A percentile compares a stretch with the other conserved stretches of the same genome.
These are phyloP conservation scores for Pichia pseudocactophila DNA, from an alignment of 805 yeast species.

Conservation along the genomic window DNA sequence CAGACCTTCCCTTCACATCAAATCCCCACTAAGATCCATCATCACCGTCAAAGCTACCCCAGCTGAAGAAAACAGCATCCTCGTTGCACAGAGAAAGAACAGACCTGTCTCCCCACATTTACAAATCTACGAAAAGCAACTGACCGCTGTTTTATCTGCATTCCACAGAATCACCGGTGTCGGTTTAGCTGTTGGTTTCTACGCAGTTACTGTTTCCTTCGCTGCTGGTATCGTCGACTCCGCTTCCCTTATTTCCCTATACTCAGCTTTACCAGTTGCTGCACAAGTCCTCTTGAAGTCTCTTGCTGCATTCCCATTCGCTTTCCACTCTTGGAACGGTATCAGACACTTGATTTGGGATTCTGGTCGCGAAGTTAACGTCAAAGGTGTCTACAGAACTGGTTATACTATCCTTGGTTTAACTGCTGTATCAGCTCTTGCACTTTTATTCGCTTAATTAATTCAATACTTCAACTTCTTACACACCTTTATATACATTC, in stretches of 20 bases:
- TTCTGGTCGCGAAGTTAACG: constrained; percentile 65
- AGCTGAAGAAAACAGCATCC: constrained; percentile 56
- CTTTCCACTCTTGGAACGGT: constrained; percentile 81
- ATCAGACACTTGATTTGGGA: constrained; percentile 95
- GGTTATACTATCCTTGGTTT: constrained; percentile 78
- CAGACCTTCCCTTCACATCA: constrained; percentile 18
- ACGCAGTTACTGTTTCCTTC: constrained; percentile 66
- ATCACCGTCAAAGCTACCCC: constrained; percentile 45
- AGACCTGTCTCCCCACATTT: constrained; percentile 92
- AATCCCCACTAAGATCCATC: constrained; percentile 15
- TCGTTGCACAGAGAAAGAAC: constrained; percentile 72
- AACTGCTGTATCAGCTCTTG: constrained; percentile 49
- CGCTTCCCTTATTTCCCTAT: constrained; percentile 41
- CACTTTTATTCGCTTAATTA: constrained; percentile 37
- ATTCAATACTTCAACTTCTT: too few relatives aligned
- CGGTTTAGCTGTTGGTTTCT: constrained; percentile 68
- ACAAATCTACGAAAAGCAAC: constrained; percentile 82
- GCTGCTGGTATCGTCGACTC: constrained; percentile 61
- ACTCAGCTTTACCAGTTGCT: constrained; percentile 56
- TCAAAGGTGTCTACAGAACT: constrained; percentile 86
- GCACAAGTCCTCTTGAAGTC: constrained; percentile 60
- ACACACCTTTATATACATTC: not conserved
- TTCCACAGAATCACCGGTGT: constrained; percentile 87
- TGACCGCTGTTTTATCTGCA: constrained; percentile 73
- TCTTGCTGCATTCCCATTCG: constrained; percentile 70